Base-by-base conservation (phyloP, 164 flowering plant species). In the Stephania cephalantha region DNA sequence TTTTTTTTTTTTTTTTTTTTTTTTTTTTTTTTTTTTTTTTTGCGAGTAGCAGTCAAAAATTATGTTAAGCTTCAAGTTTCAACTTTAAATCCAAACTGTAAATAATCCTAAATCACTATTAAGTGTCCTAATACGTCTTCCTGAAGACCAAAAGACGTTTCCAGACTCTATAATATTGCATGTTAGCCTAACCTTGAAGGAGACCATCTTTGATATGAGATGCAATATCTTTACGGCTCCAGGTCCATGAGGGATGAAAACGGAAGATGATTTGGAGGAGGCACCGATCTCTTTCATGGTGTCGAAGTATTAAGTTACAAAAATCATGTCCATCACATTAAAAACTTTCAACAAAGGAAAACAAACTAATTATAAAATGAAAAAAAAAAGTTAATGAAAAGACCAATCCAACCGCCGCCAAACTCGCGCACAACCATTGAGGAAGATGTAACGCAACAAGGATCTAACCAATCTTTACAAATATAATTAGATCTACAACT, bases 181-280 rank as follows among this genome's bases (percentile, higher is more conserved):
- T 9, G 45, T 52, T 22, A 13, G 75, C 2, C 35, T 76, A 72
- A 9, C 71, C 87, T 68, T 88, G 94, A 65, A 90, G 89, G 66
- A 90, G 90, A 58, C 94, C 94, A 1, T 85, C 86, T 69, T 91
- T 82, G 45, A 92, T 89, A 79, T 92, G 94, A 1, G 88, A 70
- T 25, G 97, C 88, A 63, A 92, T 80, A 76, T 90, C 97, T 68
- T 73, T 9, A 90, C 92, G 22, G 97, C 95, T 52, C 95, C 95
- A 0, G 95, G 97, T 0, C 97, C 97, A 69, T 90, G 97, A 13
- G 97, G 97, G 70, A 92, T 90, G 88, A 92, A 92, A 29, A 92
- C 92, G 18, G 92, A 76, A n/a, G 86, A 84, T 15, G 94, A 80
- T 76, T 92, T 92, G 42, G 95, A 90, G 8, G 95, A 79, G 9